Base-by-base conservation (phyloP, 31 red algal species). In the Endocladia muricata region DNA sequence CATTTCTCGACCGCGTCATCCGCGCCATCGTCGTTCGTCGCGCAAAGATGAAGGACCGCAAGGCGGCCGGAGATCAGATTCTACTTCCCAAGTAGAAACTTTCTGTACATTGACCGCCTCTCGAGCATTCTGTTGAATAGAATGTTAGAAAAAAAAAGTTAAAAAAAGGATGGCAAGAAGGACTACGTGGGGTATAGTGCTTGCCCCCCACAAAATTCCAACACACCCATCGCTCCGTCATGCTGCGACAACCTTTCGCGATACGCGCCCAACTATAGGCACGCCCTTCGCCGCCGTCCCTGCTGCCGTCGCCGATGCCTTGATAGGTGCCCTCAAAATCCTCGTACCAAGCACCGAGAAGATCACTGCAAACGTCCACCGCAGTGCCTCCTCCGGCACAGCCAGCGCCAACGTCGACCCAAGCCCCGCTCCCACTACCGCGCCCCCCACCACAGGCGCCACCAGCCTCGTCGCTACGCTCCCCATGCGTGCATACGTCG, bases 341-440 rank as follows among this genome's bases (percentile, higher is more conserved):
- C 93, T 48, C 41, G 68, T 21, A 9, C 93, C 93, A 28, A 96
- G 49, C 9, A 77, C 83, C 1, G 64, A 44, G 68, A 96, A 91
- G 40, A 96, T 82, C 2, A 67, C 9, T 28, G 81, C 93, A 70
- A 96, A 88, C 13, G 72, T 69, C 11, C 71, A 67, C 32, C 78
- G 55, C 59, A 96, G 38, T 21, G 79, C 70, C 37, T 42, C 35
- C 55, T 91, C 87, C n/a, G 78, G 78, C 21, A 84, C 76, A 8
- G 57, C 25, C 25, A 96, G 54, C 3, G 81, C 93, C 1, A 56
- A 64, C 5, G 48, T 26, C 13, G 83, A 80, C 15, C 93, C 93
- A 9, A 91, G 19, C 13, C 51, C 49, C 6, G 87, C 93, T 48
- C 93, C 93, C 2, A 55, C 35, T 17, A 91, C 79, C 1, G 93